Evolutionary conservation across 225 moss, liverwort and hornwort genomes (phyloP).

Genomic region (Asterella californica): DNA sequence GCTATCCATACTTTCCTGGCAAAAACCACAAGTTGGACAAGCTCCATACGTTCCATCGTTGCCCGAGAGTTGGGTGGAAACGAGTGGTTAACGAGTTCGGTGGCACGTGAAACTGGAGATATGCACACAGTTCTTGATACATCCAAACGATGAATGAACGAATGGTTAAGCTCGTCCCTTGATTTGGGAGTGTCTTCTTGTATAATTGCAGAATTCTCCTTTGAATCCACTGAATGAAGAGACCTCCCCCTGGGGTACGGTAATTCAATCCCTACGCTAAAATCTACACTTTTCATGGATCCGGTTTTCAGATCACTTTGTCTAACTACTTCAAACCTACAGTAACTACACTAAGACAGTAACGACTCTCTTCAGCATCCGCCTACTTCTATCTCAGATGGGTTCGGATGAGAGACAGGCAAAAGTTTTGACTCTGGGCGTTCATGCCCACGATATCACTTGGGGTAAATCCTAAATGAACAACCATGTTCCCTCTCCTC

Average conservation of each 20-base stretch:
- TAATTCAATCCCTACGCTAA: neutral
- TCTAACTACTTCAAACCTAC: conserved; percentile 2
- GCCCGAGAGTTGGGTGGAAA: neutral
- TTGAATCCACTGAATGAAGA: neutral
- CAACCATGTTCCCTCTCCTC: neutral
- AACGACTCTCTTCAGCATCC: neutral
- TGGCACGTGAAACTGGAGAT: neutral
- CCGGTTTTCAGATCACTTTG: neutral
- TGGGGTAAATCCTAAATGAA: neutral
- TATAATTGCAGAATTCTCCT: neutral
- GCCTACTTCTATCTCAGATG: neutral
- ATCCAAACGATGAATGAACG: neutral
- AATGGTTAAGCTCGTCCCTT: neutral
- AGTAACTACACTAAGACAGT: neutral
- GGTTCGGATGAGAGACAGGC: neutral
- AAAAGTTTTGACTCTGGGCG: neutral
- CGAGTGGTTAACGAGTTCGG: neutral
- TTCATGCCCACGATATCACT: neutral
- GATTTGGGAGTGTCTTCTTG: conserved; percentile 7
- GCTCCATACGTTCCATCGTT: neutral
- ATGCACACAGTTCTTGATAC: neutral
- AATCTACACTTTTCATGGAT: conserved; percentile 12
- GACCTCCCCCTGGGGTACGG: neutral
- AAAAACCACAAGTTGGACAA: neutral
- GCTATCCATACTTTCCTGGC: neutral